These are phyloP conservation scores for Laburnicola sp. DNA, from an alignment of 2,329 filamentous ascomycete species.

Conservation along the genomic window DNA sequence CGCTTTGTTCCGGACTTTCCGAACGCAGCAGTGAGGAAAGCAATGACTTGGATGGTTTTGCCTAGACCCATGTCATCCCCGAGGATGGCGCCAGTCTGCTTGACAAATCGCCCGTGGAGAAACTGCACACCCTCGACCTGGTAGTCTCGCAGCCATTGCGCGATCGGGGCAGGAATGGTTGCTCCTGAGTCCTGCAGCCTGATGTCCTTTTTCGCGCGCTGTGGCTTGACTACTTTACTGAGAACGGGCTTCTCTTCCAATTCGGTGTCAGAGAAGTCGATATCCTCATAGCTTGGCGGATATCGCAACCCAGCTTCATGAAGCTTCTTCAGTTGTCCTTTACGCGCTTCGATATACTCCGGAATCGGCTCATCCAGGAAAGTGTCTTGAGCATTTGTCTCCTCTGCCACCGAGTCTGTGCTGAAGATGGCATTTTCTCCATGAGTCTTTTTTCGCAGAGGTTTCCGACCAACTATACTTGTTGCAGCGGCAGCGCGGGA, in stretches of 20 bases:
- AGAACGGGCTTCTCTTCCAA: constrained; percentile 72
- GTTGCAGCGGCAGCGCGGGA: constrained; percentile 49
- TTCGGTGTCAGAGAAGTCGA: constrained; percentile 76
- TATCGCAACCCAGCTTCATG: constrained; percentile 71
- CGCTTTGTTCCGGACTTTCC: constrained; percentile 90
- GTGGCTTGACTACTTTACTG: constrained; percentile 61
- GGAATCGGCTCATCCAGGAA: constrained; percentile 66
- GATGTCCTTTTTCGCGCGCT: constrained; percentile 73
- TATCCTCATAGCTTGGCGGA: constrained; percentile 74
- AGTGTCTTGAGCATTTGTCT: constrained; percentile 57
- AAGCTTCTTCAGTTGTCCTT: constrained; percentile 69
- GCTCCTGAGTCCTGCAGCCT: constrained; percentile 74
- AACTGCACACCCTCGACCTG: constrained; percentile 85
- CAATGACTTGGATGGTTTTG: constrained; percentile 94
- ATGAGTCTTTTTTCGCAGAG: constrained; percentile 22
- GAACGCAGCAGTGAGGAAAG: constrained; percentile 87
- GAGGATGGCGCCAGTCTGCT: constrained; percentile 85
- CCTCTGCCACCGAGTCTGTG: constrained; percentile 30
- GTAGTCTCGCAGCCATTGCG: constrained; percentile 89
- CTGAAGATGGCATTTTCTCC: constrained; percentile 21
- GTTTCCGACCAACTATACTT: constrained; percentile 47
- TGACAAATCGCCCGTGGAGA: constrained; percentile 85
- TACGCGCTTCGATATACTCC: constrained; percentile 71
- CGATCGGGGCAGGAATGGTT: constrained; percentile 82
- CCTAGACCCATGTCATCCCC: constrained; percentile 98